Base-by-base conservation (phyloP, 345 rosid genomes). In the Eucalyptus regnans region DNA sequence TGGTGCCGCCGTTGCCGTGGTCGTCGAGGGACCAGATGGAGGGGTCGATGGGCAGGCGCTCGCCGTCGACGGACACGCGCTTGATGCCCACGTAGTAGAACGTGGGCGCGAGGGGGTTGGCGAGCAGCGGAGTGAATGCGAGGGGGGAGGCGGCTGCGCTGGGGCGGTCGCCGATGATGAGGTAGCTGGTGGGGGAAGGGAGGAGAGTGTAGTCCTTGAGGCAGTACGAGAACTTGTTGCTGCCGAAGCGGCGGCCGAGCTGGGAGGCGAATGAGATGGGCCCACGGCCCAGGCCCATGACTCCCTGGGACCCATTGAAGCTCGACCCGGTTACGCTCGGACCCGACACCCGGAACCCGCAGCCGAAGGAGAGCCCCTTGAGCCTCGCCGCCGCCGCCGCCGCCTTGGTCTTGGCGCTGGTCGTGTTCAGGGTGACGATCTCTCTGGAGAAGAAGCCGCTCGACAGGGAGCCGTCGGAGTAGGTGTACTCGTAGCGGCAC, bases 221-320 rank as follows among this genome's bases (percentile, higher is more conserved):
- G 80, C 99, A 97, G 83, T 97, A 97, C 5, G 99, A 97, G 92
- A 97, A 96, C 90, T 90, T 95, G 92, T 92, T 90, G 17, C 99
- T 90, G 17, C 99, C 96, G 43, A 96, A 96, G 41, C 92, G 97
- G 88, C 94, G 99, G 84, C 97, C 97, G 43, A 97, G 87, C 90
- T 96, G 99, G 83, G 99, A 94, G 43, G 98, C 88, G 62, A 97
- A 95, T 17, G 98, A 96, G 87, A 95, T 96, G 85, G 96, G 93
- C 25, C 97, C 97, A 14, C 97, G 94, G 68, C 99, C 99, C 88
- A 97, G 94, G 87, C 99, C 99, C 95, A 97, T 92, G 1, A 97
- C 98, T 16, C 98, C 99, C n/a, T 96, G 94, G 86, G 98, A 96
- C 37, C 96, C 98, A 29, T 93, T 93, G 92, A 96, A 96, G 91